phyloP scores from a whole-genome alignment of 306 rosid species.

The Sechiopsis laciniata region DNA sequence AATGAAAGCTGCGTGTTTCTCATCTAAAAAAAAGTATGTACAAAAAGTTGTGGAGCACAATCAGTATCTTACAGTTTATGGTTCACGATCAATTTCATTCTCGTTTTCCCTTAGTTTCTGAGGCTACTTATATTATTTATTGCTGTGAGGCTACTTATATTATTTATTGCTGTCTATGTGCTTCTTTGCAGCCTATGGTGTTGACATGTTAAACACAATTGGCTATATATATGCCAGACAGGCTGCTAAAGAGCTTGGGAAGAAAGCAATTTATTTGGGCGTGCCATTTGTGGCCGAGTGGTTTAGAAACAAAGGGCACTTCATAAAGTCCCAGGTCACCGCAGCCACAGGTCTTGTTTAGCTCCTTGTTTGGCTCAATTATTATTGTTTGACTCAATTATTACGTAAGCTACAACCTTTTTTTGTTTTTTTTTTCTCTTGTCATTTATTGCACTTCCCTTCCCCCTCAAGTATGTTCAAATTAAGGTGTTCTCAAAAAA shows the following conservation, averaged over 20 bases:
- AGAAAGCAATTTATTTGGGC: constrained; percentile 91
- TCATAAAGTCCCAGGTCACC: constrained; percentile 92
- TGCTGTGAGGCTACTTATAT: not conserved
- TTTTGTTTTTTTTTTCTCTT: not conserved
- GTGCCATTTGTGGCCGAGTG: constrained; percentile 97
- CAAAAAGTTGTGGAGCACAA: not conserved
- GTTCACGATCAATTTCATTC: not conserved
- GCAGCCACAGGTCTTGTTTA: constrained; percentile 74
- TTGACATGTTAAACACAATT: constrained; percentile 87
- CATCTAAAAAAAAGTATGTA: not conserved
- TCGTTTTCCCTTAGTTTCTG: not conserved
- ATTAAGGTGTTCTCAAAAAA: not conserved
- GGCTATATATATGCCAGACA: constrained; percentile 95
- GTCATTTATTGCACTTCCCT: not conserved
- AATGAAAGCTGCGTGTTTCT: too few species aligned
- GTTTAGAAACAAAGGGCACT: constrained; percentile 98
- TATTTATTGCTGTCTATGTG: not conserved
- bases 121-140: not conserved
- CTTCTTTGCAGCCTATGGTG: constrained; percentile 68
- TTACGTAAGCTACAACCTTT: not conserved
- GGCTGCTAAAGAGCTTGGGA: constrained; percentile 94
- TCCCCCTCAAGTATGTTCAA: not conserved
- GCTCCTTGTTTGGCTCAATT: constrained; percentile 6
- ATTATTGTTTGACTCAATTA: constrained; percentile 8
- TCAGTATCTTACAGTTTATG: not conserved